phyloP scores from a whole-genome alignment of 768 basidiomycete genomes.

The Amanita fuliginea region DNA sequence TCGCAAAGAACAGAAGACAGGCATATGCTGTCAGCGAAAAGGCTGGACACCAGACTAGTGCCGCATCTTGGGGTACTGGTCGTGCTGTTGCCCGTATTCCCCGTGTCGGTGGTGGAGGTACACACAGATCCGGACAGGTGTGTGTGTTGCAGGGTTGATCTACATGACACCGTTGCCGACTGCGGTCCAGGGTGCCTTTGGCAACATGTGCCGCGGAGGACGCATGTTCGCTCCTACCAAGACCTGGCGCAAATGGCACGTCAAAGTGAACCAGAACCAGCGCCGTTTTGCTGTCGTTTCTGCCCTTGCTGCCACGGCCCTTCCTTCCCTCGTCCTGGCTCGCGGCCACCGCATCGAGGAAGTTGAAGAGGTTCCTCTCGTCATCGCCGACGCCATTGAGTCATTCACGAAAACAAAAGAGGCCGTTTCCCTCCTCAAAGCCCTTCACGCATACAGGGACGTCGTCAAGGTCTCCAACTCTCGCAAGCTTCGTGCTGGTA shows the following conservation, averaged over 20 bases:
- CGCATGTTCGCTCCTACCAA: slow-evolving; percentile 99
- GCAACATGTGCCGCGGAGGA: slow-evolving; percentile 99
- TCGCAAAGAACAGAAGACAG: slow-evolving; percentile 97
- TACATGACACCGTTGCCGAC: slow-evolving; percentile 1
- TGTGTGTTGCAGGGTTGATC: slow-evolving; percentile 12
- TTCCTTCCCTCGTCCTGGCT: slow-evolving; percentile 96
- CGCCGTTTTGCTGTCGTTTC: slow-evolving; percentile 96
- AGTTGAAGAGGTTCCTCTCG: slow-evolving; percentile 93
- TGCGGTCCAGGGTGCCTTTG: slow-evolving; percentile 77
- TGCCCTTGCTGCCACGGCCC: slow-evolving; percentile 93
- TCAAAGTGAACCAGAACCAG: slow-evolving; percentile 99
- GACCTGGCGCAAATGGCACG: slow-evolving; percentile 99
- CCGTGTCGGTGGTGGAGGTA: slow-evolving; percentile 98
- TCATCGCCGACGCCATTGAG: slow-evolving; percentile 70
- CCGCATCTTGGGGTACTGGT: slow-evolving; percentile 99
- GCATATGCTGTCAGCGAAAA: slow-evolving; percentile 95
- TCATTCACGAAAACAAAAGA: slow-evolving; percentile 94
- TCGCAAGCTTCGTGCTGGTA: slow-evolving; percentile 91
- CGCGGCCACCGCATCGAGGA: slow-evolving; percentile 98
- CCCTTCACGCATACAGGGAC: slow-evolving; percentile 81
- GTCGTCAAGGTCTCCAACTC: slow-evolving; percentile 97
- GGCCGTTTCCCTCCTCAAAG: slow-evolving; percentile 88
- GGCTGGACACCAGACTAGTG: slow-evolving; percentile 97
- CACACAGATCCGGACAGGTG: slow-evolving; percentile 95
- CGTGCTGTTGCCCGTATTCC: slow-evolving; percentile 99